phyloP scores from a whole-genome alignment of 441 rosid genomes.

The Erodium chrysanthum region DNA sequence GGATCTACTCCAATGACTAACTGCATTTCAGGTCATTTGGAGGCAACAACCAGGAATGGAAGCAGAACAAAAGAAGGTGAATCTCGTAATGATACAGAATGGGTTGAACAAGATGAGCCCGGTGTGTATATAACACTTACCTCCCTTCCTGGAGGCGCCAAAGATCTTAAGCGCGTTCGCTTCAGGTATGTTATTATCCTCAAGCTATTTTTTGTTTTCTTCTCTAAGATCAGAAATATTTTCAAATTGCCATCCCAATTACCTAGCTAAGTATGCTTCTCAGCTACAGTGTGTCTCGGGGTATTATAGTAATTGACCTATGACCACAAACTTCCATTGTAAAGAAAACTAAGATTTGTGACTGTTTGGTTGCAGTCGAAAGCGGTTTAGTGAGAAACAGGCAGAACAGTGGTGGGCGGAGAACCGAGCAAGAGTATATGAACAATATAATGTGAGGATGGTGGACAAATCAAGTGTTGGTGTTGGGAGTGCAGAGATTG shows the following conservation, averaged over 20 bases:
- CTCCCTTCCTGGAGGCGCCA: constrained; percentile 65
- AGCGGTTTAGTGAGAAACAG: constrained; percentile 81
- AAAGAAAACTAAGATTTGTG: background rate
- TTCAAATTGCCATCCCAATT: background rate
- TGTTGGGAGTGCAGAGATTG: constrained; percentile 55
- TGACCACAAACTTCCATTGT: background rate
- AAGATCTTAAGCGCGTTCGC: constrained; percentile 90
- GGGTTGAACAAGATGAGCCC: constrained; percentile 97
- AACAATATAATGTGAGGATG: constrained; percentile 68
- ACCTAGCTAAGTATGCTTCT: no score
- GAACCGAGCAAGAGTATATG: constrained; percentile 78
- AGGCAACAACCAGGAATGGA: constrained; percentile 44
- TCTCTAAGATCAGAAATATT: constrained; percentile 6
- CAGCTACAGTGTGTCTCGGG: no score
- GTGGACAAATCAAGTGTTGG: constrained; percentile 60
- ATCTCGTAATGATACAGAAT: constrained; percentile 49
- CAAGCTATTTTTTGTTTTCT: background rate
- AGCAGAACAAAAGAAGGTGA: constrained; percentile 51
- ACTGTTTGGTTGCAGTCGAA: constrained; percentile 47
- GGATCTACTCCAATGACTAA: constrained; percentile 28
- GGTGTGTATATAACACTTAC: constrained; percentile 86
- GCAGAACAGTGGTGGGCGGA: constrained; percentile 98
- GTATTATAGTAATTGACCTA: no score
- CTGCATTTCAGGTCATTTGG: constrained; percentile 32
- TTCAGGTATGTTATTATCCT: constrained; percentile 51